These are phyloP conservation scores for Pseudocercospora ulei DNA, from an alignment of 2,329 filamentous ascomycete species.

Conservation along the genomic window DNA sequence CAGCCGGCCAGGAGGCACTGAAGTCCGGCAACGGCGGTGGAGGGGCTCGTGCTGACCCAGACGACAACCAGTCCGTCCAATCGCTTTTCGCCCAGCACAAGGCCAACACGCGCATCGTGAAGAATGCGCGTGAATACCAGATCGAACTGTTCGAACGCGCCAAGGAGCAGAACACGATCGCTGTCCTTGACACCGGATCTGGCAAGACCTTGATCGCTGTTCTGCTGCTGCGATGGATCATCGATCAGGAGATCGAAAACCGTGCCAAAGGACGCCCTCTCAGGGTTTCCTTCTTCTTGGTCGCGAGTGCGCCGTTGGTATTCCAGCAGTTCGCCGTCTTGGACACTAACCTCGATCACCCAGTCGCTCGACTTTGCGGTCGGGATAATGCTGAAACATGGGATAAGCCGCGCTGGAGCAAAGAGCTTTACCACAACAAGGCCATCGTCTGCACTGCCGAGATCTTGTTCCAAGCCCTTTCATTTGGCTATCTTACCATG, in stretches of 20 bases:
- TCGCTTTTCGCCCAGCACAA: constrained; percentile 47
- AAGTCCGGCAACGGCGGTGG: constrained; percentile 35
- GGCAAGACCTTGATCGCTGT: constrained; percentile 96
- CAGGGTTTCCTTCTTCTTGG: constrained; percentile 75
- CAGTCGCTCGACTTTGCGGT: constrained; percentile 65
- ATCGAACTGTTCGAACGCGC: constrained; percentile 81
- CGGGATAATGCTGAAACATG: constrained; percentile 54
- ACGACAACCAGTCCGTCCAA: constrained; percentile 46
- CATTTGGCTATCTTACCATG: constrained; percentile 70
- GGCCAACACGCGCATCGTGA: constrained; percentile 50
- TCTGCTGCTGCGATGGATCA: constrained; percentile 63
- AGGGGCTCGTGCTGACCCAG: constrained; percentile 30
- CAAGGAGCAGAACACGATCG: constrained; percentile 76
- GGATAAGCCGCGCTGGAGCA: constrained; percentile 52
- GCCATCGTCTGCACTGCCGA: constrained; percentile 88
- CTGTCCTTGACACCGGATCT: constrained; percentile 87
- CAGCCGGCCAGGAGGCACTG: constrained; percentile 39
- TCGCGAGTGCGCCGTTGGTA: constrained; percentile 75
- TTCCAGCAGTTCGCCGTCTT: constrained; percentile 82
- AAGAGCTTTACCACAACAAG: constrained; percentile 56
- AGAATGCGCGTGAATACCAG: constrained; percentile 80
- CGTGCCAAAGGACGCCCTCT: constrained; percentile 51
- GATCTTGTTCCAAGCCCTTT: constrained; percentile 67
- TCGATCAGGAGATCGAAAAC: constrained; percentile 67
- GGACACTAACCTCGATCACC: constrained; percentile 66